These are phyloP conservation scores for Sequoiadendron giganteum DNA, from an alignment of 75 land plant species.

Conservation along the genomic window DNA sequence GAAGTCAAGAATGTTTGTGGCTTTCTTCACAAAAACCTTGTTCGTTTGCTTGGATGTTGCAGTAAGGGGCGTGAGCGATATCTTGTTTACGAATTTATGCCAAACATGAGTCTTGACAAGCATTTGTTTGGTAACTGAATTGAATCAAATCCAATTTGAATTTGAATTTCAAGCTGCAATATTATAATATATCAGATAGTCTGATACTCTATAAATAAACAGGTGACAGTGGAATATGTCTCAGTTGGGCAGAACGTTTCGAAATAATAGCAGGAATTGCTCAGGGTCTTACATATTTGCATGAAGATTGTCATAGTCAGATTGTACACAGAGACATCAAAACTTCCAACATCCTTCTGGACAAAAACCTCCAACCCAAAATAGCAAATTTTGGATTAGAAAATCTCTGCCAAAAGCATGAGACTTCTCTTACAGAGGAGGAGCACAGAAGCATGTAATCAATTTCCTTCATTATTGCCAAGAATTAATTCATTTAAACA, in stretches of 20 bases:
- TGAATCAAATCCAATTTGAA: neutral
- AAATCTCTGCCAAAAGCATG: slow-evolving; percentile 18
- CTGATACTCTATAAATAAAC: neutral
- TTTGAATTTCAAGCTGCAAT: neutral
- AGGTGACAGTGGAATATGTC: neutral
- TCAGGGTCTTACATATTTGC: slow-evolving; percentile 36
- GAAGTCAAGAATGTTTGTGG: neutral
- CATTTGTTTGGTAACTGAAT: neutral
- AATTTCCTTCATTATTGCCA: neutral
- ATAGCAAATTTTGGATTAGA: slow-evolving; percentile 32
- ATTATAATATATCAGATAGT: no score
- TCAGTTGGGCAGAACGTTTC: slow-evolving; percentile 28
- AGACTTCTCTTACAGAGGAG: slow-evolving; percentile 3
- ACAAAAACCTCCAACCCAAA: slow-evolving; percentile 26
- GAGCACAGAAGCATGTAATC: slow-evolving; percentile 17
- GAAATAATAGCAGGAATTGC: slow-evolving; percentile 35
- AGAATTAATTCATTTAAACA: neutral
- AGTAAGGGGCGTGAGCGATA: neutral
- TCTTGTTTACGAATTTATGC: slow-evolving; percentile 9
- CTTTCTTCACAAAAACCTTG: neutral
- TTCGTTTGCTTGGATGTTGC: slow-evolving; percentile 7
- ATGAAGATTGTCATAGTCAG: slow-evolving; percentile 24
- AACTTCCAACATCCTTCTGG: slow-evolving; percentile 38
- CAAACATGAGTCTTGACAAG: neutral
- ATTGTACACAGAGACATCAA: slow-evolving; percentile 52